Evolutionary conservation across 257 asterid genomes (phyloP), one percentile per base, ranked within the genome.

Genomic region (Plantago major): DNA sequence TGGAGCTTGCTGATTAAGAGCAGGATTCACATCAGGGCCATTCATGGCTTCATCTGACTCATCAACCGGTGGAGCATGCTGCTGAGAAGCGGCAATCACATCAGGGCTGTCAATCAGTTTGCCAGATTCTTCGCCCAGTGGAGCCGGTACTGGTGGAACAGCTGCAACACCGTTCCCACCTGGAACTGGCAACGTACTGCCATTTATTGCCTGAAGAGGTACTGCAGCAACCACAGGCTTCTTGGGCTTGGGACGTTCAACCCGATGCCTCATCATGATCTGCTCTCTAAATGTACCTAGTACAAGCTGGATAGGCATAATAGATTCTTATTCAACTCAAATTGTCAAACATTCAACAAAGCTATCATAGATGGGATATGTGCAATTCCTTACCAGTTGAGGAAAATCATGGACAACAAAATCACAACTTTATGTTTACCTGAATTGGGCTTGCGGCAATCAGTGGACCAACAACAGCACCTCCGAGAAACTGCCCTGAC

Each of bases 381-480:
- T 7, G 8, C 40, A 33, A 5, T 33, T 33, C 3, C 40, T 0
- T 33, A 33, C 3, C 40, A 33, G 7, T 33, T 33, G 40, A 5
- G 8, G 40, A 4, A 7, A 33, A 33, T 4, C 40, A 33, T 2
- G 5, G 40, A 7, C 40, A 33, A 33, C 6, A 7, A 33, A 33
- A 33, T 33, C 11, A 7, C 17, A 16, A 16, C 7, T 10, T 58
- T 22, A 18, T 43, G 55, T 56, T 63, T 56, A 72, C 84, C 9
- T 52, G 71, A 67, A 75, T 76, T 7, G 81, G 84, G 3, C 64
- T 68, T 10, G 66, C 67, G 0, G 75, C 81, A 10, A 79, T 61
- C 2, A 79, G 78, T 0, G 69, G 58, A 19, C 54, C 52, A 6
- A 44, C 84, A 0, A 76, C 84, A 11, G 69, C 68, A 10, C 84